phyloP scores from a whole-genome alignment of 2,329 filamentous ascomycete species.

The Aspergillus ochraceoroseus region DNA sequence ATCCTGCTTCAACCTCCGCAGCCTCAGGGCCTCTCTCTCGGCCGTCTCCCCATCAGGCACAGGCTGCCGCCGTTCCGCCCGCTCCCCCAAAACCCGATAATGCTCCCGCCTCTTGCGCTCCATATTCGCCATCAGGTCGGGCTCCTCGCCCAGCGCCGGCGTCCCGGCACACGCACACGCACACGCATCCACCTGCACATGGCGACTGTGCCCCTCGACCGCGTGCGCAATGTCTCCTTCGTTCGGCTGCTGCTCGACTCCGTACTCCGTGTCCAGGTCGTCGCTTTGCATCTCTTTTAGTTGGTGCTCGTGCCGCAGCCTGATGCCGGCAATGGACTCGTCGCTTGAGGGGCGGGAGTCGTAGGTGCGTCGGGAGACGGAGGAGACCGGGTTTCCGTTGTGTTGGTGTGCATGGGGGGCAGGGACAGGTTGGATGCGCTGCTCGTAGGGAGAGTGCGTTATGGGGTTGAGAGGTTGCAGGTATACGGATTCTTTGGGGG shows the following conservation, averaged over 20 bases:
- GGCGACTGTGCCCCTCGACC: constrained; percentile 23
- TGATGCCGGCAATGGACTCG: constrained; percentile 20
- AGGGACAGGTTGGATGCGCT: constrained; percentile 12
- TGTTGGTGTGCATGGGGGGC: constrained; percentile 13
- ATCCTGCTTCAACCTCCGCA: constrained; percentile 27
- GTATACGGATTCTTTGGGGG: constrained; percentile 35
- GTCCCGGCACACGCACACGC: constrained; percentile 31
- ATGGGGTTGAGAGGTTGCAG: constrained; percentile 33
- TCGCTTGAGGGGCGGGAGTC: constrained; percentile 30
- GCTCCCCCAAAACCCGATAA: constrained; percentile 29
- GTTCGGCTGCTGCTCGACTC: constrained; percentile 34
- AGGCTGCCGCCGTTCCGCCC: constrained; percentile 21
- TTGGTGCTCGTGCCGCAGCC: constrained; percentile 18
- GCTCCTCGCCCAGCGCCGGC: constrained; percentile 32
- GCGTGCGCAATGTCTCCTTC: constrained; percentile 35
- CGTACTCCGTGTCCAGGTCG: constrained; percentile 34
- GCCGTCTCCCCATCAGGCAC: constrained; percentile 20
- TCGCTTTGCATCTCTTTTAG: constrained; percentile 18
- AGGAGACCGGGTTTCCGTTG: constrained; percentile 24
- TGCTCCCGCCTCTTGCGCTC: constrained; percentile 35
- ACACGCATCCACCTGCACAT: constrained; percentile 35
- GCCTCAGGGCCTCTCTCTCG: constrained; percentile 26
- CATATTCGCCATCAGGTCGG: constrained; percentile 31
- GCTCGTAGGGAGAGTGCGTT: constrained; percentile 28
- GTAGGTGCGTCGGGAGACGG: constrained; percentile 26